Percentiles rank a stretch among this genome's conserved stretches.
Conservation (phyloP, 208 protist species). For the Entamoeba invadens region DNA sequence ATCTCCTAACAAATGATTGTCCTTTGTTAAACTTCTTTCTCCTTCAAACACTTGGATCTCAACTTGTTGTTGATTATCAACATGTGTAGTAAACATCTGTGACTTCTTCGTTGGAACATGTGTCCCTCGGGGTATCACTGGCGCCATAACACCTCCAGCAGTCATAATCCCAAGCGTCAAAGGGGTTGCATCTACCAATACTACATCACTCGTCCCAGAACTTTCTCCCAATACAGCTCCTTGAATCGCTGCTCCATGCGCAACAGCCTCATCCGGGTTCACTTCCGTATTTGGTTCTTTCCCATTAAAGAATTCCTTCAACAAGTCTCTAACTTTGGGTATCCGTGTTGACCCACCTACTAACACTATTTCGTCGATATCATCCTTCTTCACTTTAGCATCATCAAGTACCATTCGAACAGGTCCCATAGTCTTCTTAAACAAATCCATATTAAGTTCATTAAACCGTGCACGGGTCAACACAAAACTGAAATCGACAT, state of each 20-base stretch:
- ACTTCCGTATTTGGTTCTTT: conserved; percentile 75
- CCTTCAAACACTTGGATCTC: conserved; percentile 85
- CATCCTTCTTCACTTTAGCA: conserved; percentile 44
- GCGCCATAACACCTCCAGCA: conserved; percentile 31
- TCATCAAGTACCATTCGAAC: conserved; percentile 74
- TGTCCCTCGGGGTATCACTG: conserved; percentile 24
- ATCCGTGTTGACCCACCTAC: conserved; percentile 83
- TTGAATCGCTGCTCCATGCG: conserved; percentile 87
- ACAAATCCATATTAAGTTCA: conserved; percentile 81
- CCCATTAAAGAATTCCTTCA: conserved; percentile 84
- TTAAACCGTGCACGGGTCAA: conserved; percentile 88
- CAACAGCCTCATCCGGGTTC: conserved; percentile 92
- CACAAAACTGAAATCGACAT: too few relatives aligned
- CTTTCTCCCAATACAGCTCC: conserved; percentile 36
- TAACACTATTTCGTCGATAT: conserved; percentile 84
- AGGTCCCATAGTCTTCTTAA: conserved; percentile 74
- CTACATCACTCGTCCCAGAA: background rate
- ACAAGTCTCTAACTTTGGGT: conserved; percentile 80
- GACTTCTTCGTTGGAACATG: conserved; percentile 26
- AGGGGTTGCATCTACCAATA: background rate
- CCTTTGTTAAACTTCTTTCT: conserved; percentile 84
- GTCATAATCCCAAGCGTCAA: conserved; percentile 16
- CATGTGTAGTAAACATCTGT: conserved; percentile 70
- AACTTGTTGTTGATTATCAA: conserved; percentile 64
- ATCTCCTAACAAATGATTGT: conserved; percentile 81